A percentile compares a stretch with the other conserved stretches of the same genome.
Conservation (phyloP, 2,329 filamentous ascomycete genomes). For the Thermochaetoides dissita region DNA sequence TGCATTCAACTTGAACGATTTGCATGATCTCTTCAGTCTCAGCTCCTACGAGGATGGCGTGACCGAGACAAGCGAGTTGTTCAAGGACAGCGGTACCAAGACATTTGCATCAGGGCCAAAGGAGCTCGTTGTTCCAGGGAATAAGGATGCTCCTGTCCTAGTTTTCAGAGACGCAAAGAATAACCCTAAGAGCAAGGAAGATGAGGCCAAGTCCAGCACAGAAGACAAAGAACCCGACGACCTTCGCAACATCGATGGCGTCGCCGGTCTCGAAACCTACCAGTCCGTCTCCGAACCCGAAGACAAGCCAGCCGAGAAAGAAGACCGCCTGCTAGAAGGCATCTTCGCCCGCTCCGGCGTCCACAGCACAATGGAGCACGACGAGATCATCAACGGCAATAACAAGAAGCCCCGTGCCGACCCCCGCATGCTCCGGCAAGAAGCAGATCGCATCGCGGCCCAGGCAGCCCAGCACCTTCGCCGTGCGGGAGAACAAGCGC, state of each 20-base stretch:
- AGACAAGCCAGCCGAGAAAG: conserved; percentile 29
- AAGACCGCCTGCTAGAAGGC: conserved; percentile 71
- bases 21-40: conserved; percentile 83
- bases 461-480: conserved; percentile 65
- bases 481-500: conserved; percentile 57
- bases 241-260: conserved; percentile 29
- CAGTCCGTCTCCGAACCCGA: conserved; percentile 34
- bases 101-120: conserved; percentile 26
- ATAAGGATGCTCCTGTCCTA: conserved; percentile 6
- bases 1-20: conserved; percentile 75
- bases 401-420: conserved; percentile 56
- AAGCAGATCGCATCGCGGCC: conserved; percentile 67
- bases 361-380: conserved; percentile 85
- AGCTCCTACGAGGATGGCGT: conserved; percentile 52
- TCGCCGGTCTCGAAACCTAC: conserved; percentile 53
- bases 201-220: conserved; percentile 5
- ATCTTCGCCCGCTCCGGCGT: conserved; percentile 79
- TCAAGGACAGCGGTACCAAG: conserved; percentile 72
- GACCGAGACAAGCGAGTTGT: conserved; percentile 74
- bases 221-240: conserved; percentile 11
- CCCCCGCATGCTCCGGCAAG: conserved; percentile 61
- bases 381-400: conserved; percentile 65
- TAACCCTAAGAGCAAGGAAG: not conserved
- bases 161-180: too few species aligned
- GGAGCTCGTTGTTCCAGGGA: conserved; percentile 18